These are phyloP conservation scores for Trametes hirsuta DNA, from an alignment of 1,284 basidiomycete species.

Conservation along the genomic window DNA sequence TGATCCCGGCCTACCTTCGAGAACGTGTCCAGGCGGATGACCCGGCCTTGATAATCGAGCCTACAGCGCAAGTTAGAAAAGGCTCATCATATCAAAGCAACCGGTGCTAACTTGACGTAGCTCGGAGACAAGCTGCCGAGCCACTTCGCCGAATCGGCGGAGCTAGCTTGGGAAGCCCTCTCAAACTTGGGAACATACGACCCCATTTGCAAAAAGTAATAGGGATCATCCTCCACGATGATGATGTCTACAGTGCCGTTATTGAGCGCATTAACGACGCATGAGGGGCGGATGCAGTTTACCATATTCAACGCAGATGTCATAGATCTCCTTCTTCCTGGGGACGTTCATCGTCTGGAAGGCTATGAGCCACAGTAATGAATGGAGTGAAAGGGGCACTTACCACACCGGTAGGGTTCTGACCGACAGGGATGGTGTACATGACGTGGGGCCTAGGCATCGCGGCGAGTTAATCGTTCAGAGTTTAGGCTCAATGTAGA, in stretches of 20 bases:
- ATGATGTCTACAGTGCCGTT: constrained; percentile 54
- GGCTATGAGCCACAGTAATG: neutral
- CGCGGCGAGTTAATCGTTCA: constrained; percentile 11
- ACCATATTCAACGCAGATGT: constrained; percentile 80
- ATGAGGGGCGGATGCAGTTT: constrained; percentile 17
- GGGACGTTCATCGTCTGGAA: constrained; percentile 61
- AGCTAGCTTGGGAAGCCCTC: constrained; percentile 37
- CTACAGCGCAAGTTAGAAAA: constrained; percentile 31
- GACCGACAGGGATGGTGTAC: constrained; percentile 76
- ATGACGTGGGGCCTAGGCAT: constrained; percentile 66
- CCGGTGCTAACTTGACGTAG: constrained; percentile 57
- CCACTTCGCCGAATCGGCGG: constrained; percentile 45
- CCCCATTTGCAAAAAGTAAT: constrained; percentile 75
- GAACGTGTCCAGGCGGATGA: constrained; percentile 80
- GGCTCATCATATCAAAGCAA: neutral
- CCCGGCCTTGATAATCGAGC: constrained; percentile 77
- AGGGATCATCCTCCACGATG: constrained; percentile 83
- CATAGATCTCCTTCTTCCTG: constrained; percentile 81
- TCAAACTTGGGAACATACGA: constrained; percentile 50
- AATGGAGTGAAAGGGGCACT: constrained; percentile 29
- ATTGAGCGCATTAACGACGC: neutral
- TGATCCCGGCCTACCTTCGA: constrained; percentile 58
- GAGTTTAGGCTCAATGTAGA: neutral
- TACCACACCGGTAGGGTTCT: constrained; percentile 81
- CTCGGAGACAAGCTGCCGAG: constrained; percentile 63